Conservation (phyloP, 169 alveolate species). For the Plasmodium blacklocki region DNA sequence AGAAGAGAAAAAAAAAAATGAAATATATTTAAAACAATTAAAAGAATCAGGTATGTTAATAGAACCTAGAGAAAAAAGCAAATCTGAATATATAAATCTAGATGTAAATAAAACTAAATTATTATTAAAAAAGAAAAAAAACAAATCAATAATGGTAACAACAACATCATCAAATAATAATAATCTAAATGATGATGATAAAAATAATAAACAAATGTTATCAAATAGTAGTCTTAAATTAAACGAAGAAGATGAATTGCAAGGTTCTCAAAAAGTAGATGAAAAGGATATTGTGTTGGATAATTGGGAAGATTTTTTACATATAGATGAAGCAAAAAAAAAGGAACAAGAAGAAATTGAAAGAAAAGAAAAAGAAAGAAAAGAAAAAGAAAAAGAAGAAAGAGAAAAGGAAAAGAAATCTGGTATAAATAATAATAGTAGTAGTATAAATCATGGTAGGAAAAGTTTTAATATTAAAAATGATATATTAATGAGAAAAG, state of each 20-base stretch:
- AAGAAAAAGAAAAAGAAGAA: slow-evolving; percentile 75
- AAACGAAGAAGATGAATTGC: slow-evolving; percentile 18
- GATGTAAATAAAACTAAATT: slow-evolving; percentile 46
- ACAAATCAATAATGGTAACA: neutral
- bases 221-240: slow-evolving; percentile 2
- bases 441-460: no score
- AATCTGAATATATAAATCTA: slow-evolving; percentile 53
- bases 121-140: slow-evolving; percentile 61
- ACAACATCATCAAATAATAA: neutral
- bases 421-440: neutral
- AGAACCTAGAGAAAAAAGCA: slow-evolving; percentile 74
- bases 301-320: slow-evolving; percentile 45
- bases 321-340: slow-evolving; percentile 35
- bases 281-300: slow-evolving; percentile 57
- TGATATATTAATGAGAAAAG: slow-evolving; percentile 61
- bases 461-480: slow-evolving; percentile 8
- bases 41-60: slow-evolving; percentile 78
- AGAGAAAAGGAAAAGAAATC: neutral
- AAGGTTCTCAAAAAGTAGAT: slow-evolving; percentile 26
- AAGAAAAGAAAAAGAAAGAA: slow-evolving; percentile 73
- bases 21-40: slow-evolving; percentile 83
- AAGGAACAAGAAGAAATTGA: slow-evolving; percentile 62
- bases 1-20: slow-evolving; percentile 84
- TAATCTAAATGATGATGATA: slow-evolving; percentile 8
- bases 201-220: neutral